phyloP scores from a whole-genome alignment of 306 rosid genomes.

The Rubus parviflorus region DNA sequence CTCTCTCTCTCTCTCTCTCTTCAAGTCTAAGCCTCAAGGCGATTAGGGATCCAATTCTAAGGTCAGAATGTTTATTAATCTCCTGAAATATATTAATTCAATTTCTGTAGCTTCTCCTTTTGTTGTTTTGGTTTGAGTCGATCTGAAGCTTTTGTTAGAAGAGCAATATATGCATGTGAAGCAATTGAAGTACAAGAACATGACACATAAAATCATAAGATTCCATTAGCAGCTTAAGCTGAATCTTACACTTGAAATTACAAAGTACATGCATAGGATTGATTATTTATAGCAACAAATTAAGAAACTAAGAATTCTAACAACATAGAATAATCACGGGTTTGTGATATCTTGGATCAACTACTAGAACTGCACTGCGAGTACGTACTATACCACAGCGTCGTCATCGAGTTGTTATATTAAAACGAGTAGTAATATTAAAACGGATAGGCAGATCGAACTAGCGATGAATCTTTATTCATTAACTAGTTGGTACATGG shows the following conservation, averaged over 20 bases:
- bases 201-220: neutral
- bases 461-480: slow-evolving; percentile 19
- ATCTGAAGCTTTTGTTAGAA: neutral
- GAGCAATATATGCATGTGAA: neutral
- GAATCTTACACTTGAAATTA: slow-evolving; percentile 6
- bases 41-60: neutral
- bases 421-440: neutral
- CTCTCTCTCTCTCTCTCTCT: neutral
- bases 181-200: neutral
- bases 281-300: neutral
- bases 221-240: slow-evolving; percentile 14
- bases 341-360: slow-evolving; percentile 19
- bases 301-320: neutral
- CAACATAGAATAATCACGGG: slow-evolving; percentile 7
- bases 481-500: neutral
- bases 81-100: neutral
- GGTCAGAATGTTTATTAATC: neutral
- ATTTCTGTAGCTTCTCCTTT: neutral
- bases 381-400: slow-evolving; percentile 3
- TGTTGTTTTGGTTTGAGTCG: neutral
- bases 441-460: slow-evolving; percentile 4
- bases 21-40: neutral
- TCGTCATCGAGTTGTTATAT: neutral
- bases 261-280: neutral
- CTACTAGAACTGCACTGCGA: neutral